These are phyloP conservation scores for Besnoitia besnoiti DNA, from an alignment of 169 alveolate genomes.

Conservation along the genomic window DNA sequence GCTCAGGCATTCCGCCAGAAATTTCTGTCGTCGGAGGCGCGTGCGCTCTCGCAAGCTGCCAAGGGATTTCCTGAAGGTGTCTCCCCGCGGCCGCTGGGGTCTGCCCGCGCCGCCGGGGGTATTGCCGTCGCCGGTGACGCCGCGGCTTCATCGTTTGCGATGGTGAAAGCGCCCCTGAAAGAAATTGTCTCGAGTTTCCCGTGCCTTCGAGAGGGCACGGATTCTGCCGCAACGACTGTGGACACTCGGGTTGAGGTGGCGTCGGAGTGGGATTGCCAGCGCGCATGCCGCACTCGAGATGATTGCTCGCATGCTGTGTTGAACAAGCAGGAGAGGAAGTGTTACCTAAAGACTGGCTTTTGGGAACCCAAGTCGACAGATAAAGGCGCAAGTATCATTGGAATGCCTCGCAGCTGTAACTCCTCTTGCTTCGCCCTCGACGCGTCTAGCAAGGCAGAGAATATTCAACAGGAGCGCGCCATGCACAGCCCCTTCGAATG, in stretches of 20 bases:
- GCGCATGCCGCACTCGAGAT: neutral
- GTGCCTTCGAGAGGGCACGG: neutral
- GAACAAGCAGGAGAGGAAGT: neutral
- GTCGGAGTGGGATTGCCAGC: conserved; percentile 9
- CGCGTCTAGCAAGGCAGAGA: neutral
- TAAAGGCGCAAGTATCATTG: neutral
- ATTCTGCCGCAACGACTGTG: neutral
- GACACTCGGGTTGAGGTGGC: neutral
- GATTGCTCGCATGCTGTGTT: neutral
- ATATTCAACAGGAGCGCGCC: neutral
- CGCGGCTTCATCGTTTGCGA: neutral
- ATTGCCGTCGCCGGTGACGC: neutral
- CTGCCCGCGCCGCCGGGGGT: neutral
- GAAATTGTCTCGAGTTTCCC: neutral
- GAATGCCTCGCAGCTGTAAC: neutral
- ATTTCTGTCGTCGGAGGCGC: too few species aligned
- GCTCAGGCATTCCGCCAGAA: too few species aligned
- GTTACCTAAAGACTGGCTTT: neutral
- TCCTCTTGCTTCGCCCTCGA: neutral
- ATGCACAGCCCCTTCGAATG: conserved; percentile 23
- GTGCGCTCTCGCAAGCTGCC: too few species aligned
- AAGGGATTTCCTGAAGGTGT: neutral
- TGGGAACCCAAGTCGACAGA: neutral
- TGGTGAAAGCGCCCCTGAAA: too few species aligned
- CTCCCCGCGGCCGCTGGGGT: neutral